phyloP scores from a whole-genome alignment of 345 rosid species.

The Lenwebbia sp. region DNA sequence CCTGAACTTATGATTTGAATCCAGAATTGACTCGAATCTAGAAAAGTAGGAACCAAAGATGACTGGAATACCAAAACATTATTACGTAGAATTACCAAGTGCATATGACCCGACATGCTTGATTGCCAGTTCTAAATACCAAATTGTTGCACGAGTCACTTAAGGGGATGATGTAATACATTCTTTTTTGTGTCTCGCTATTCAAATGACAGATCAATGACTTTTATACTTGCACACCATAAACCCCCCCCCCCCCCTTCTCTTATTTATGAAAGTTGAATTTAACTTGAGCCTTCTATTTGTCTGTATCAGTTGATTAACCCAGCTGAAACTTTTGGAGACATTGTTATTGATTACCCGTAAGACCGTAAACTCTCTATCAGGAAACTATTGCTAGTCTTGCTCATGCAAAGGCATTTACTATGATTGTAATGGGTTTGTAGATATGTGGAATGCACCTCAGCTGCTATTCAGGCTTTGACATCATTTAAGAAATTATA shows the following conservation, averaged over 20 bases:
- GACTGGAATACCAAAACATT: not conserved
- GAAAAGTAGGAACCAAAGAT: not conserved
- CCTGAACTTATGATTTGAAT: not conserved
- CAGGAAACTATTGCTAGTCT: not conserved
- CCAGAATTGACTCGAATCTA: not conserved
- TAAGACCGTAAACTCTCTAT: conserved; percentile 31
- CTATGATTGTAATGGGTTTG: conserved; percentile 7
- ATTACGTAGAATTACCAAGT: not conserved
- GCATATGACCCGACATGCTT: not conserved
- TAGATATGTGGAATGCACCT: conserved; percentile 91
- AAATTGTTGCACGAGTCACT: not conserved
- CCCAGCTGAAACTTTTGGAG: conserved; percentile 99
- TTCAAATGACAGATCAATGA: not conserved
- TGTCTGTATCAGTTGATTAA: conserved; percentile 56
- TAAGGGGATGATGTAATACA: not conserved
- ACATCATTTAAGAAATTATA: conserved; percentile 46
- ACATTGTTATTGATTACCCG: conserved; percentile 94
- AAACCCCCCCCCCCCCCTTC: not conserved
- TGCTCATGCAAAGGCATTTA: not conserved
- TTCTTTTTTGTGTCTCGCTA: not conserved
- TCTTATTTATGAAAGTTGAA: not conserved
- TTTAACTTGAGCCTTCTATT: not conserved
- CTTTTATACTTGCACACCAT: not conserved
- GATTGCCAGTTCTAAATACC: not conserved
- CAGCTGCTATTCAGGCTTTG: conserved; percentile 90